Conservation (phyloP, 306 rosid species). For the Spatholobus suberectus region DNA sequence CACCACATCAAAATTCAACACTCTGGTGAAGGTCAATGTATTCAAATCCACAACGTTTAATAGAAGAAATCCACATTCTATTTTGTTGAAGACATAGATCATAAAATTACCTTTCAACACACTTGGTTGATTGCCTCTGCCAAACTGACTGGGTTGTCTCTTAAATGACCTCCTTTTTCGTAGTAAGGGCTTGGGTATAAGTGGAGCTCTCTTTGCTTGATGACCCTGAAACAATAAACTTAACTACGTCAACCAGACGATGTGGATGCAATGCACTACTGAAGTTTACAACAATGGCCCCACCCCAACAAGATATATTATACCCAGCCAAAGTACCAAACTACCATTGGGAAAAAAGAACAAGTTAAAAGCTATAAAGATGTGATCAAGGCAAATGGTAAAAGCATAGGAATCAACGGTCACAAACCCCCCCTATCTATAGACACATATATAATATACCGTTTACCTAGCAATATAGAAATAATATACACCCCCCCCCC, state of each 20-base stretch:
- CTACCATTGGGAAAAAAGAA: background rate
- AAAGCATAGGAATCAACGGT: background rate
- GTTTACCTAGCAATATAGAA: background rate
- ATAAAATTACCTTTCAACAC: slow-evolving; percentile 65
- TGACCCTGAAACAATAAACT: slow-evolving; percentile 52
- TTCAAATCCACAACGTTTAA: background rate
- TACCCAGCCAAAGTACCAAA: background rate
- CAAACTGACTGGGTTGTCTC: slow-evolving; percentile 71
- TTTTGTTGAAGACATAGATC: background rate
- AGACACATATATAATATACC: background rate
- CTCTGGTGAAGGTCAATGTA: background rate
- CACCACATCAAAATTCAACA: slow-evolving; percentile 15
- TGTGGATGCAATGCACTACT: background rate
- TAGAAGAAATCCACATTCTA: background rate
- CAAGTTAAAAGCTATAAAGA: background rate
- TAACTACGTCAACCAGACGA: slow-evolving; percentile 25
- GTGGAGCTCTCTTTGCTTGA: slow-evolving; percentile 64
- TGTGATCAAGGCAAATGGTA: background rate
- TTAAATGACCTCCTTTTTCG: slow-evolving; percentile 80
- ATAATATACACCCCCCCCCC: no score
- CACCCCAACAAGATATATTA: background rate
- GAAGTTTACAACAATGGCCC: slow-evolving; percentile 7
- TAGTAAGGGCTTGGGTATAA: slow-evolving; percentile 62
- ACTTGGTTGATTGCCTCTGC: slow-evolving; percentile 65
- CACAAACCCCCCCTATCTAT: background rate